A percentile compares a stretch with the other conserved stretches of the same genome.
phyloP scores from a whole-genome alignment of 768 basidiomycete species.

The Lactarius hatsudake region DNA sequence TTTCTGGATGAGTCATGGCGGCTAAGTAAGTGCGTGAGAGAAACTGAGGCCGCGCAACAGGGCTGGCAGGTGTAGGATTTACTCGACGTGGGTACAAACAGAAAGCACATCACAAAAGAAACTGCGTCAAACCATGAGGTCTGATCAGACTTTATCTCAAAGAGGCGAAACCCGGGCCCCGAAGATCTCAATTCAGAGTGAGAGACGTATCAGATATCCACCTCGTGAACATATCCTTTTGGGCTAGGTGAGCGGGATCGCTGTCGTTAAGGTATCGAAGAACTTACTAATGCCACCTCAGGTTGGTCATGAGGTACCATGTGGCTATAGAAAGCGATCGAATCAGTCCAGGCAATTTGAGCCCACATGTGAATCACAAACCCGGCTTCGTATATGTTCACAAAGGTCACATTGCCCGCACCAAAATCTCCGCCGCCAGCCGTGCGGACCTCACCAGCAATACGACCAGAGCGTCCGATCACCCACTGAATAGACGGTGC shows the following conservation, averaged over 20 bases:
- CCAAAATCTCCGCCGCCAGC: conserved; percentile 62
- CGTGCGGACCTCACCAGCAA: conserved; percentile 66
- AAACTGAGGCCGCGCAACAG: background rate
- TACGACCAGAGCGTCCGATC: conserved; percentile 47
- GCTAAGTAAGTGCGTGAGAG: background rate
- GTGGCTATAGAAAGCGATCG: conserved; percentile 47
- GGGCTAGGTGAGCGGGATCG: conserved; percentile 14
- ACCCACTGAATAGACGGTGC: conserved; percentile 56
- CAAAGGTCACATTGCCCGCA: conserved; percentile 85
- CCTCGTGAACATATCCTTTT: conserved; percentile 56
- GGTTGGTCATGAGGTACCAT: conserved; percentile 93
- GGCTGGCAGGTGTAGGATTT: background rate
- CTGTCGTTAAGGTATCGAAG: conserved; percentile 3
- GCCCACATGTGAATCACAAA: conserved; percentile 38
- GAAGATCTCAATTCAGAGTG: conserved; percentile 27
- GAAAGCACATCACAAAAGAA: background rate
- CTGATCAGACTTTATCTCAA: conserved; percentile 6
- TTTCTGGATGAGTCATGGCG: background rate
- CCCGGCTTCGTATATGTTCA: conserved; percentile 77
- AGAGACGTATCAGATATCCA: conserved; percentile 59
- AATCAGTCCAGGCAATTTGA: background rate
- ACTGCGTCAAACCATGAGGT: background rate
- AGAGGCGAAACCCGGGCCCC: background rate
- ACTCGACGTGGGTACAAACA: background rate
- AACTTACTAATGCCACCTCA: conserved; percentile 71